Base-by-base conservation (phyloP, 176 grass and related monocot genomes). In the Leersia perrieri region DNA sequence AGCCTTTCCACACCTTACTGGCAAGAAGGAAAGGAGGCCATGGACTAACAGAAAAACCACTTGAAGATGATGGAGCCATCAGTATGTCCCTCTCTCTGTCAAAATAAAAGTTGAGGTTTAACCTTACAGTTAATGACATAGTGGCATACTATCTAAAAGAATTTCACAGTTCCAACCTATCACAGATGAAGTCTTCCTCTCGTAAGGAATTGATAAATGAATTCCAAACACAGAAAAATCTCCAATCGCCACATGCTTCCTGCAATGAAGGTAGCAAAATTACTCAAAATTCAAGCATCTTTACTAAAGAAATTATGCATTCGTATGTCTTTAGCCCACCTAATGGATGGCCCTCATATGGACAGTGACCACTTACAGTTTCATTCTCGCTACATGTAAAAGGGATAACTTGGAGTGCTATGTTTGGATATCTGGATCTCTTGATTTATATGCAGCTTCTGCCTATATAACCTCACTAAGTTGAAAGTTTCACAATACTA, bases 21-120 rank as follows among this genome's bases (percentile, higher is more conserved):
- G 88, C 83, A 85, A 94, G 88, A 47, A 94, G 92, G 64, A 94
- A 94, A 49, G 80, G 79, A 84, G 92, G 92, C 92, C 88, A 94
- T 10, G 80, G 80, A 80, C 76, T 33, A 83, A 86, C 80, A 83
- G 88, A 77, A 81, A 88, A 39, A 62, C 81, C 82, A 38, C 53
- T 79, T 69, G 88, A 84, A 70, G 67, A 84, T 74, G 79, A 91
- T 47, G 92, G 92, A 85, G 89, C 92, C 81, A 94, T 90, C 75
- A 94, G 77, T 29, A 88, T 77, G 81, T 86, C 75, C 75, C 68
- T 88, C 75, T 94, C 92, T 82, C 92, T 94, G 61, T 77, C n/a
- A 75, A 51, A 69, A 84, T 44, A 83, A 28, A 93, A 69, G 14
- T 28, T 73, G 27, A 73, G 55, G 45, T 51, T 42, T 62, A 73